Evolutionary conservation across 352 stramenopile genomes (phyloP).

Genomic region (Phytophthora multivora): DNA sequence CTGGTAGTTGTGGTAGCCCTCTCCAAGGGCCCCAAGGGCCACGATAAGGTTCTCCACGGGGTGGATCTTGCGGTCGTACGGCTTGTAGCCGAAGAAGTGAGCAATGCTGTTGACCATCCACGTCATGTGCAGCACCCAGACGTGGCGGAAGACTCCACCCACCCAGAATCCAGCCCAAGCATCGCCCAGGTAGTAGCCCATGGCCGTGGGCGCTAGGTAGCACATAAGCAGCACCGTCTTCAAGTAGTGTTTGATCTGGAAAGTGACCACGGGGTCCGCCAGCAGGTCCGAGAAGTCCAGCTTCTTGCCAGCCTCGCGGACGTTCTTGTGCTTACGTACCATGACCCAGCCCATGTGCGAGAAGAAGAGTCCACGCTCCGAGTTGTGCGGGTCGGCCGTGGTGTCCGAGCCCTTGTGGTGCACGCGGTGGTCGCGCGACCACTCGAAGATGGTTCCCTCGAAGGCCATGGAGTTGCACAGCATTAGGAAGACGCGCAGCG

Average conservation of each 20-base stretch:
- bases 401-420: constrained; percentile 99
- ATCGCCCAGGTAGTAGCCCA: constrained; percentile 90
- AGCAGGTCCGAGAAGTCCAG: constrained; percentile 96
- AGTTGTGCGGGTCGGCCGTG: constrained; percentile 95
- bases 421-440: constrained; percentile 98
- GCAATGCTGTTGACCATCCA: constrained; percentile 99
- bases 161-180: constrained; percentile 97
- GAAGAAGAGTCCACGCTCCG: constrained; percentile 98
- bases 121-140: constrained; percentile 97
- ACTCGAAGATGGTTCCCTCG: constrained; percentile 98
- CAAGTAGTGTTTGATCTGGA: constrained; percentile 96
- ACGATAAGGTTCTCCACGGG: constrained; percentile 98
- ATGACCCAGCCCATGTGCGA: constrained; percentile 99
- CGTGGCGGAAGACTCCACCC: constrained; percentile 94
- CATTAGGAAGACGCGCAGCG: constrained; percentile 95
- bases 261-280: constrained; percentile 93
- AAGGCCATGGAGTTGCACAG: constrained; percentile 97
- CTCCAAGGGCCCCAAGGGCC: constrained; percentile 94
- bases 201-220: constrained; percentile 94
- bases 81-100: constrained; percentile 98
- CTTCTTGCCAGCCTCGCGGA: constrained; percentile 82
- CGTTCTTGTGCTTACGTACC: constrained; percentile 96
- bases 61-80: constrained; percentile 96
- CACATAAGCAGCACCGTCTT: constrained; percentile 94
- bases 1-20: constrained; percentile 99